phyloP scores from a whole-genome alignment of 805 yeast species.

The Cyberlindnera nakhonratchasimensis region DNA sequence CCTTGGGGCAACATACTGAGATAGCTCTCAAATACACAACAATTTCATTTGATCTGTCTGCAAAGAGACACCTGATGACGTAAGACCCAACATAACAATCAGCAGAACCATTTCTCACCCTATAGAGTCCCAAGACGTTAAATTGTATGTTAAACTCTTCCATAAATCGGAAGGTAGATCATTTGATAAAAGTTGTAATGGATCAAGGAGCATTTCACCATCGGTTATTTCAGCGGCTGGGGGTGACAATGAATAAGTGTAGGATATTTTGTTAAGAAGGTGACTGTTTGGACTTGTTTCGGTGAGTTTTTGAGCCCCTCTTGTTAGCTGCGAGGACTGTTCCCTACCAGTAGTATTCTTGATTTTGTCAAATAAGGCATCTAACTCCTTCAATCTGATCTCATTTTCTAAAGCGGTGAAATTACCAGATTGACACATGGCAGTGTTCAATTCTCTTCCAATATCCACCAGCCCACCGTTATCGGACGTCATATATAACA shows the following conservation, averaged over 20 bases:
- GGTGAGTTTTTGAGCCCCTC: background rate
- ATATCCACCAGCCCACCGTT: constrained; percentile 20
- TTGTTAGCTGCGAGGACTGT: background rate
- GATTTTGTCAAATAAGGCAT: constrained; percentile 20
- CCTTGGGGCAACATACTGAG: too few relatives aligned
- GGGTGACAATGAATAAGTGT: constrained; percentile 18
- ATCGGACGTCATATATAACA: constrained; percentile 28
- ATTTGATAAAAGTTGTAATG: constrained; percentile 20
- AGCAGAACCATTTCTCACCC: too few relatives aligned
- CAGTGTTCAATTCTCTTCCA: constrained; percentile 26
- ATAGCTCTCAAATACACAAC: too few relatives aligned
- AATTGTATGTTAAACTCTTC: constrained; percentile 21
- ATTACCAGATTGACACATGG: constrained; percentile 31
- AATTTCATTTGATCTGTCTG: too few relatives aligned
- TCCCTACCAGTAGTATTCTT: constrained; percentile 8
- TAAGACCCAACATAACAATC: too few relatives aligned
- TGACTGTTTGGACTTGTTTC: constrained; percentile 20
- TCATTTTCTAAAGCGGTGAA: constrained; percentile 33
- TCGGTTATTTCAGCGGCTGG: constrained; percentile 1
- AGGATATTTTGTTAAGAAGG: constrained; percentile 21
- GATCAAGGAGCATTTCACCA: constrained; percentile 2
- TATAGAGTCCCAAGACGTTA: constrained; percentile 25
- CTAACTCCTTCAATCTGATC: constrained; percentile 27
- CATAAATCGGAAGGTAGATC: constrained; percentile 22
- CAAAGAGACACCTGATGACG: too few relatives aligned